Conservation (phyloP, 768 basidiomycete species). For the Mycena chlorophos region DNA sequence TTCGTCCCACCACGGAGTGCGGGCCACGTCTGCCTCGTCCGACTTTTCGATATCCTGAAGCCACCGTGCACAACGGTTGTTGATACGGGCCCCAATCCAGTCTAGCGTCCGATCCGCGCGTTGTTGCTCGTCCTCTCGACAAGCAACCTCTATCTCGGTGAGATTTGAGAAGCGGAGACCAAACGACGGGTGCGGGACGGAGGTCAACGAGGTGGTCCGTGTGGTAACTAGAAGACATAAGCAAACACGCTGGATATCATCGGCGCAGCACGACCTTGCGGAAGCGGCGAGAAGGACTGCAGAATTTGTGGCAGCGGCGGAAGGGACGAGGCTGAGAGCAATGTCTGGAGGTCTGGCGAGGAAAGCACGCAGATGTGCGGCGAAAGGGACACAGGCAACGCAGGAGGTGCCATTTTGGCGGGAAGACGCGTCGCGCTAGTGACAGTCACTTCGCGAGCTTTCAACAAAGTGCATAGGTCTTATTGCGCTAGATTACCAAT, state of each 20-base stretch:
- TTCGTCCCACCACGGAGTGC: slow-evolving; percentile 89
- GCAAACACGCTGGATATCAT: background rate
- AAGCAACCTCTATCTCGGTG: slow-evolving; percentile 67
- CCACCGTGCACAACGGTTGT: slow-evolving; percentile 65
- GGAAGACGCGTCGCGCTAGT: background rate
- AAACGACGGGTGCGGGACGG: slow-evolving; percentile 73
- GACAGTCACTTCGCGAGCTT: too few relatives aligned
- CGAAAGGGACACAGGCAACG: slow-evolving; percentile 71
- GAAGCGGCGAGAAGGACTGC: slow-evolving; percentile 82
- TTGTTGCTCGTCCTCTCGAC: slow-evolving; percentile 75
- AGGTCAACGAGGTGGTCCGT: slow-evolving; percentile 68
- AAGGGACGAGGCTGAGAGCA: slow-evolving; percentile 58
- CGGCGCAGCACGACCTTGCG: slow-evolving; percentile 56
- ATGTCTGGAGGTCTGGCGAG: slow-evolving; percentile 66
- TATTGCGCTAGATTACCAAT: too few relatives aligned
- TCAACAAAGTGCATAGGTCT: slow-evolving; percentile 13
- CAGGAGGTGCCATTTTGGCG: slow-evolving; percentile 30
- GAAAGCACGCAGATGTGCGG: slow-evolving; percentile 78
- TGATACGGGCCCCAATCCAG: slow-evolving; percentile 79
- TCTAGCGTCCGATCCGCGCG: slow-evolving; percentile 81
- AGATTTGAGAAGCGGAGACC: slow-evolving; percentile 79
- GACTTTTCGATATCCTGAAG: slow-evolving; percentile 60
- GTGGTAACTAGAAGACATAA: slow-evolving; percentile 59
- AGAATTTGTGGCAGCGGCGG: slow-evolving; percentile 73
- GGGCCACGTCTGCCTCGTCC: slow-evolving; percentile 39